Evolutionary conservation across 768 basidiomycete genomes (phyloP).

Genomic region (Kwoniella dejecticola): DNA sequence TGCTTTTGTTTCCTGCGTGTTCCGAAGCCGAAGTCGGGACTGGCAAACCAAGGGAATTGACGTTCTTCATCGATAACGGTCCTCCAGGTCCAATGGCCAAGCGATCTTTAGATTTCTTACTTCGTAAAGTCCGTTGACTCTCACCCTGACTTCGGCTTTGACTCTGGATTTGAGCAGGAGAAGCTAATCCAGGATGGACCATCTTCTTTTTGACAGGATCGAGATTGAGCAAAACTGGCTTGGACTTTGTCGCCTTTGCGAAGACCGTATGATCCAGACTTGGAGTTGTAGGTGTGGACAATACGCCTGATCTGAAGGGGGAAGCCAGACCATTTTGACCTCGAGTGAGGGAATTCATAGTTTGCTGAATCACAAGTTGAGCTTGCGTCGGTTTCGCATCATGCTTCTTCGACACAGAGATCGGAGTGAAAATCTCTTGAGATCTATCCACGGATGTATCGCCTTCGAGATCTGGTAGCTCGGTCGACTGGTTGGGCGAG

Average conservation of each 20-base stretch:
- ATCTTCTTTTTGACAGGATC: background rate
- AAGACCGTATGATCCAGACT: background rate
- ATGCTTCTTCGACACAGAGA: background rate
- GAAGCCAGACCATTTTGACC: background rate
- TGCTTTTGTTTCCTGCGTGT: too few relatives aligned
- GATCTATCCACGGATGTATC: background rate
- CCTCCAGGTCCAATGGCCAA: background rate
- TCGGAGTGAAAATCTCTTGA: slow-evolving; percentile 14
- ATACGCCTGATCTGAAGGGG: background rate
- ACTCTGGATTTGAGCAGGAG: background rate
- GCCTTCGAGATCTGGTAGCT: slow-evolving; percentile 5
- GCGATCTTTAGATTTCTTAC: slow-evolving; percentile 1
- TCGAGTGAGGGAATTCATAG: background rate
- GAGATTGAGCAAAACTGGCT: background rate
- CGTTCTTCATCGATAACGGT: slow-evolving; percentile 9
- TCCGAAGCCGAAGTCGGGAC: slow-evolving; percentile 1
- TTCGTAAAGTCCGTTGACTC: background rate
- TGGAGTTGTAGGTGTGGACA: background rate
- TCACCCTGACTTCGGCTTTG: too few relatives aligned
- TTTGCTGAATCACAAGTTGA: slow-evolving; percentile 7
- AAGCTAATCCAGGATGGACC: background rate
- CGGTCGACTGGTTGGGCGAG: too few relatives aligned
- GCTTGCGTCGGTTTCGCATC: background rate
- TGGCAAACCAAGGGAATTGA: slow-evolving; percentile 18
- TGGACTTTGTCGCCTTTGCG: too few relatives aligned